phyloP scores from a whole-genome alignment of 2,329 filamentous ascomycete species.

The Cordyceps cicadae region DNA sequence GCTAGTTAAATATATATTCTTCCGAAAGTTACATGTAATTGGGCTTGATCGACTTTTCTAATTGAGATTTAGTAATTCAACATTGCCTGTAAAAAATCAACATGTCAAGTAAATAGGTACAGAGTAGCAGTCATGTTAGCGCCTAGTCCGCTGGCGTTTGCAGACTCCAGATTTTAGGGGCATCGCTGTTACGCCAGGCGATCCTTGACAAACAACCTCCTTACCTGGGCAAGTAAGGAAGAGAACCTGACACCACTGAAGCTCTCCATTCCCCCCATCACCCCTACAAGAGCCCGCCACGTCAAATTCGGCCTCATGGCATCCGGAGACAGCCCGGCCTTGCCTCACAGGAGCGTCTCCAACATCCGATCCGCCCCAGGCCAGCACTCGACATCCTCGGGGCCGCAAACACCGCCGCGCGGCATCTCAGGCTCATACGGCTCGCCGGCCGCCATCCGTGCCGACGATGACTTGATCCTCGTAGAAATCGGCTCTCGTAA shows the following conservation, averaged over 20 bases:
- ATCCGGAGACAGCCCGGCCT: conserved; percentile 33
- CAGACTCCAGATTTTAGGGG: background rate
- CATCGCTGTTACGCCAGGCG: background rate
- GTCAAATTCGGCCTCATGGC: conserved; percentile 29
- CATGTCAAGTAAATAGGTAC: no score
- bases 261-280: background rate
- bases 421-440: conserved; percentile 47
- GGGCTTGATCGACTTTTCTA: no score
- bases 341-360: conserved; percentile 51
- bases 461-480: conserved; percentile 78
- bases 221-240: no score
- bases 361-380: conserved; percentile 38
- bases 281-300: background rate
- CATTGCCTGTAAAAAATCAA: no score
- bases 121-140: no score
- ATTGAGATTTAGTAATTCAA: no score
- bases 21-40: no score
- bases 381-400: conserved; percentile 13
- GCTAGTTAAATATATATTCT: no score
- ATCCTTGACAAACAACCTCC: no score
- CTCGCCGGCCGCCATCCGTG: conserved; percentile 51
- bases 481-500: conserved; percentile 75
- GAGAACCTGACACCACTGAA: background rate
- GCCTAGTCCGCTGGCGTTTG: background rate
- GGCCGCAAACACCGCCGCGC: conserved; percentile 54